phyloP scores from a whole-genome alignment of 1,284 basidiomycete genomes.

The Cryptococcus sp. region DNA sequence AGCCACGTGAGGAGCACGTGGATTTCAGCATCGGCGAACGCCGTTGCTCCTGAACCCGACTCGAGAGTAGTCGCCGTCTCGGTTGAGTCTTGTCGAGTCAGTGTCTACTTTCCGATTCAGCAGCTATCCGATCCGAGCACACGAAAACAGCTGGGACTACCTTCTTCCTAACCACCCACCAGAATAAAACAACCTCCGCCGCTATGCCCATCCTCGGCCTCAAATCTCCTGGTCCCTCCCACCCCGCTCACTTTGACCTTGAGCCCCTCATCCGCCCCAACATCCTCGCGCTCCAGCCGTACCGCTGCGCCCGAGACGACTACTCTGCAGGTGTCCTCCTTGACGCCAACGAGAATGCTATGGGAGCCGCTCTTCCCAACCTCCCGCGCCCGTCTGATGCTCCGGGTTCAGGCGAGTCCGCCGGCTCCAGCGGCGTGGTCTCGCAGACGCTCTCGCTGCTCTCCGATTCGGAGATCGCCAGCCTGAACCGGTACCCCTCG shows the following conservation, averaged over 20 bases:
- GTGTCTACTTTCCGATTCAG: background rate
- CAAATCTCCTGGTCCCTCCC: conserved; percentile 51
- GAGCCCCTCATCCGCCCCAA: conserved; percentile 85
- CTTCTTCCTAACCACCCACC: background rate
- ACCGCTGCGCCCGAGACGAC: conserved; percentile 95
- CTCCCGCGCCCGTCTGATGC: conserved; percentile 3
- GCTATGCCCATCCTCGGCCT: conserved; percentile 51
- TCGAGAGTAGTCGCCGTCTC: no score
- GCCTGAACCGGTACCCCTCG: conserved; percentile 51
- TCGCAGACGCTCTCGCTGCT: conserved; percentile 38
- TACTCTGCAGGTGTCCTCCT: conserved; percentile 91
- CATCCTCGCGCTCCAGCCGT: conserved; percentile 86
- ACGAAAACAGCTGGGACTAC: background rate
- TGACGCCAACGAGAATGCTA: conserved; percentile 95
- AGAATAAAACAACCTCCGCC: background rate
- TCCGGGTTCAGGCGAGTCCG: background rate
- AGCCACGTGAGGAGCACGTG: no score
- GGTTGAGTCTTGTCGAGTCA: no score
- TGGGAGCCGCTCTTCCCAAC: conserved; percentile 75
- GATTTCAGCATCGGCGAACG: no score
- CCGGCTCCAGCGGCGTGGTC: conserved; percentile 10
- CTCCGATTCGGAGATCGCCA: conserved; percentile 37
- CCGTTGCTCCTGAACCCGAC: no score
- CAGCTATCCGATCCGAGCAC: no score
- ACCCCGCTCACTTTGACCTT: conserved; percentile 75